Percentiles rank a stretch among this genome's conserved stretches.
Evolutionary conservation across 192 early-diverging fungal genomes (phyloP).

Genomic region (Linderina pennispora): DNA sequence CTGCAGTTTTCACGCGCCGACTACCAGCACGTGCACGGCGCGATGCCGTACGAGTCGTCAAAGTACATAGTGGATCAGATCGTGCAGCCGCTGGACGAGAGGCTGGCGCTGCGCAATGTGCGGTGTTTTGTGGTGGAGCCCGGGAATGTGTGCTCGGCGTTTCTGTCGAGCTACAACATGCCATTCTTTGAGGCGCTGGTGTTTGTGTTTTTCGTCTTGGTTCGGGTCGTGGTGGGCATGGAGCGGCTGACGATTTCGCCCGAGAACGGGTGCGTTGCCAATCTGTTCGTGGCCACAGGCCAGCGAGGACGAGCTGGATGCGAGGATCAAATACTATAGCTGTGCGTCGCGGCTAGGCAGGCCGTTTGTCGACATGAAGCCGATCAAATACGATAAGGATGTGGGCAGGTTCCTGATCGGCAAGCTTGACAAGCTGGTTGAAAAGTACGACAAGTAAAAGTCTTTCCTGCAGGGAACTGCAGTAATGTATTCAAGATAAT

Average conservation of each 20-base stretch:
- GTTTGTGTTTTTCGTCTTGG: constrained; percentile 14
- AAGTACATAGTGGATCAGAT: constrained; percentile 47
- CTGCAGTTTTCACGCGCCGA: constrained; percentile 21
- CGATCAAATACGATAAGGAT: constrained; percentile 2
- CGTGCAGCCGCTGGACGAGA: constrained; percentile 13
- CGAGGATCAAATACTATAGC: constrained; percentile 33
- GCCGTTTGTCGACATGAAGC: constrained; percentile 10
- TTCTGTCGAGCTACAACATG: constrained; percentile 17
- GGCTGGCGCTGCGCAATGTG: constrained; percentile 1
- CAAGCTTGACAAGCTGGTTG: constrained; percentile 15
- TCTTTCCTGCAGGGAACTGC: too few species aligned
- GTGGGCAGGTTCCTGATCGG: constrained; percentile 11
- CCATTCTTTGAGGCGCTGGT: constrained; percentile 16
- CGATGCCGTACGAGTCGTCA: constrained; percentile 45
- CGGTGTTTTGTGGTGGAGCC: constrained; percentile 37
- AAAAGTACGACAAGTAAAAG: constrained; percentile 1
- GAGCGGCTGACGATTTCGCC: constrained; percentile 30
- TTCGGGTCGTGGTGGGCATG: constrained; percentile 14
- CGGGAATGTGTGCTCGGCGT: constrained; percentile 32
- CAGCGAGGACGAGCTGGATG: constrained; percentile 7
- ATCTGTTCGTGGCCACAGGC: constrained; percentile 12
- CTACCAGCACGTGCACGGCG: constrained; percentile 40
- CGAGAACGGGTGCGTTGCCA: constrained; percentile 7
- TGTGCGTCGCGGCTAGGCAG: constrained; percentile 9
- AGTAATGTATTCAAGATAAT: too few species aligned